Evolutionary conservation across 441 rosid genomes (phyloP).

Genomic region (Kokia cookei): DNA sequence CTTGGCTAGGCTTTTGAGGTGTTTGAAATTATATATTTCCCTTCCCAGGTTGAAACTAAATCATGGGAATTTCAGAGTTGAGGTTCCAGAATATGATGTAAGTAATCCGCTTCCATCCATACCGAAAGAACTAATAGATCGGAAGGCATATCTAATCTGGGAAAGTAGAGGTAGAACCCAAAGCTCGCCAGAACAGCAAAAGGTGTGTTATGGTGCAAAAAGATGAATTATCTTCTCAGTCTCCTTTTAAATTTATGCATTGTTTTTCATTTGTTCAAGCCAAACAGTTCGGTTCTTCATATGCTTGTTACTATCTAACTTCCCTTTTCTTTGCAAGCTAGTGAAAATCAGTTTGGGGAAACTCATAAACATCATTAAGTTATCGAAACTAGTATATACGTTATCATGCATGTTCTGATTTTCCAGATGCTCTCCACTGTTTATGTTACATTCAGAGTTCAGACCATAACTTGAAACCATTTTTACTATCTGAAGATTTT

Average conservation of each 20-base stretch:
- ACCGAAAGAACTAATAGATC: constrained; percentile 44
- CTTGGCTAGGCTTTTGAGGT: constrained; percentile 5
- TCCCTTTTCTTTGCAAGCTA: background rate
- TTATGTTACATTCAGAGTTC: background rate
- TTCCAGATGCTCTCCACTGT: background rate
- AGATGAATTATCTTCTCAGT: background rate
- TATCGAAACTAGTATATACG: background rate
- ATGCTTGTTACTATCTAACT: background rate
- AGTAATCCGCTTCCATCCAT: constrained; percentile 20
- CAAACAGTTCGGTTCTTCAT: background rate
- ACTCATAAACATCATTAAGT: background rate
- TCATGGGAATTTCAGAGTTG: constrained; percentile 54
- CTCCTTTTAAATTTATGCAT: background rate
- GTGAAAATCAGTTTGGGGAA: background rate
- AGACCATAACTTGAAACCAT: background rate
- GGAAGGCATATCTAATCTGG: constrained; percentile 53
- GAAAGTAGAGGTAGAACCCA: constrained; percentile 52
- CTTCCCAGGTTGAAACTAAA: constrained; percentile 46
- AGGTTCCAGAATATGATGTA: constrained; percentile 48
- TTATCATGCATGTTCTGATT: background rate
- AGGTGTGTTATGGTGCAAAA: constrained; percentile 28
- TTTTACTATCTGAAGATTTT: background rate
- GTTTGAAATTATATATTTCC: constrained; percentile 5
- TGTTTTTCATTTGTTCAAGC: background rate
- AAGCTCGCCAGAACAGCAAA: constrained; percentile 47